Conservation (phyloP, 768 basidiomycete species). For the Imleria badia region DNA sequence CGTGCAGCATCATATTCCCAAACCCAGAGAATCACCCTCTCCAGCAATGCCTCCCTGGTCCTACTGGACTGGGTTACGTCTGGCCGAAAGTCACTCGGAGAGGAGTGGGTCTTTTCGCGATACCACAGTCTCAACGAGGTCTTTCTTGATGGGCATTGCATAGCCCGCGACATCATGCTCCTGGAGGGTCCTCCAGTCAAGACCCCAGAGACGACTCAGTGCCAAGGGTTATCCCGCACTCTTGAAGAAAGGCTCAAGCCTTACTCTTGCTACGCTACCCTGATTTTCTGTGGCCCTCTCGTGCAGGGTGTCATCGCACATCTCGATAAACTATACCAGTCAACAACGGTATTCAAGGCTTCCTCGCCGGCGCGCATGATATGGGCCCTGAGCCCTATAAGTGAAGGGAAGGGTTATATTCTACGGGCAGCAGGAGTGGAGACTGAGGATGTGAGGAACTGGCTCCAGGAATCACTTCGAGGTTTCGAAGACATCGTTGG, state of each 20-base stretch:
- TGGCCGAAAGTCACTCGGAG: conserved; percentile 77
- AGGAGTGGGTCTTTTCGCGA: conserved; percentile 85
- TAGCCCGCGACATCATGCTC: conserved; percentile 77
- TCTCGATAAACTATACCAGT: conserved; percentile 49
- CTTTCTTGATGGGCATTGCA: conserved; percentile 56
- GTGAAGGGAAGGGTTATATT: conserved; percentile 49
- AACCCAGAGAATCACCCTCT: conserved; percentile 73
- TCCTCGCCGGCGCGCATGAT: conserved; percentile 57
- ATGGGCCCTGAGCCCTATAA: conserved; percentile 77
- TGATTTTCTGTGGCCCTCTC: conserved; percentile 75
- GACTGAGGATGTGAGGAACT: conserved; percentile 70
- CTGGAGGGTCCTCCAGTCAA: conserved; percentile 50
- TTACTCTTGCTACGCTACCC: conserved; percentile 88
- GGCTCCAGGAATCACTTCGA: conserved; percentile 59
- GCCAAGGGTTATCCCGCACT: conserved; percentile 40
- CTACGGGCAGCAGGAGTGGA: conserved; percentile 75
- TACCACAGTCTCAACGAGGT: conserved; percentile 89
- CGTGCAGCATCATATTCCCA: conserved; percentile 80
- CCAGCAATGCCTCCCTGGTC: conserved; percentile 58
- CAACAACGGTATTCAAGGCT: conserved; percentile 62
- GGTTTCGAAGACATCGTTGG: conserved; percentile 58
- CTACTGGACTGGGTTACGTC: conserved; percentile 92
- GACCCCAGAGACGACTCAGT: conserved; percentile 7
- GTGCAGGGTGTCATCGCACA: conserved; percentile 46
- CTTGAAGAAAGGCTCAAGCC: conserved; percentile 67